These are phyloP conservation scores for Kernera saxatilis DNA, from an alignment of 345 rosid genomes.

Conservation along the genomic window DNA sequence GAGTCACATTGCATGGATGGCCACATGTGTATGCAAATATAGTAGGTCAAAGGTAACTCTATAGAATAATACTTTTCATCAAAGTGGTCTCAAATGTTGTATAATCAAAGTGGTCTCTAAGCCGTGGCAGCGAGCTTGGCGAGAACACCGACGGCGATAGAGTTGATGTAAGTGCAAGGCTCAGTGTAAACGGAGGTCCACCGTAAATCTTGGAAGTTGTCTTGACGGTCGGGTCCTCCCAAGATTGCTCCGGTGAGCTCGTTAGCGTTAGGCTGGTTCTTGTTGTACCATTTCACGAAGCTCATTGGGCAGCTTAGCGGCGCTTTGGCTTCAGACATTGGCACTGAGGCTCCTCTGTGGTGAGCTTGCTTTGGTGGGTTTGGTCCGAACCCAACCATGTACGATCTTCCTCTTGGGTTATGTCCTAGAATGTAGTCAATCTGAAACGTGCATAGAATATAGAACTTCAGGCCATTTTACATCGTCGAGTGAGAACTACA, in stretches of 20 bases:
- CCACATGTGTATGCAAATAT: slow-evolving; percentile 2
- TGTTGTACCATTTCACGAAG: slow-evolving; percentile 49
- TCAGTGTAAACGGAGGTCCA: slow-evolving; percentile 62
- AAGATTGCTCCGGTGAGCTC: slow-evolving; percentile 81
- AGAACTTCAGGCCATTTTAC: background rate
- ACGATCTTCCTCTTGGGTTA: slow-evolving; percentile 75
- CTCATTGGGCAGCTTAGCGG: slow-evolving; percentile 53
- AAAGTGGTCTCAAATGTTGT: slow-evolving; percentile 7
- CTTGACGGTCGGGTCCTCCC: slow-evolving; percentile 83
- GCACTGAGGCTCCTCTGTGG: slow-evolving; percentile 82
- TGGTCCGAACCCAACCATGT: slow-evolving; percentile 84
- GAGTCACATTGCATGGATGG: slow-evolving; percentile 17
- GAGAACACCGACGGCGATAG: slow-evolving; percentile 58
- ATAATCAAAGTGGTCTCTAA: slow-evolving; percentile 15
- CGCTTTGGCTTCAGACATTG: slow-evolving; percentile 3
- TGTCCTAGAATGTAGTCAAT: slow-evolving; percentile 75
- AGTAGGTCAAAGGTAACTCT: slow-evolving; percentile 5
- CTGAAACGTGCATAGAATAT: slow-evolving; percentile 32
- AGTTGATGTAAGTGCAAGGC: slow-evolving; percentile 89
- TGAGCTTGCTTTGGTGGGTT: slow-evolving; percentile 82
- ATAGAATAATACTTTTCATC: slow-evolving; percentile 13
- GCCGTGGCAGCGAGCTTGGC: slow-evolving; percentile 58
- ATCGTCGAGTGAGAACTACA: background rate
- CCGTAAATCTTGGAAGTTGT: slow-evolving; percentile 58
- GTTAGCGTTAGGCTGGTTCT: slow-evolving; percentile 55